phyloP scores from a whole-genome alignment of 1,139 yeast species.

The Ashbya aceris region DNA sequence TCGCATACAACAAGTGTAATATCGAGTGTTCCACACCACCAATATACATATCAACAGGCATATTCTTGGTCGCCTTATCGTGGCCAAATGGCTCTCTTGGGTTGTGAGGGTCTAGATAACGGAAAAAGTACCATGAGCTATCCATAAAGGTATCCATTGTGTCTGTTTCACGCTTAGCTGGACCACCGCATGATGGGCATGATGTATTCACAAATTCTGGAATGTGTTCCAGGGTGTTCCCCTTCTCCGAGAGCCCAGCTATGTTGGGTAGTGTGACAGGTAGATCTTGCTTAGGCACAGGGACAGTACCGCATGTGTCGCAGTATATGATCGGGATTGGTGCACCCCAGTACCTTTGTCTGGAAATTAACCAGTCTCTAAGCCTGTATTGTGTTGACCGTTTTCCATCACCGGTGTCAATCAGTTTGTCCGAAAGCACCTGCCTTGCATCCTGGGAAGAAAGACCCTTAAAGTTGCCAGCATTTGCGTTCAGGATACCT shows the following conservation, averaged over 20 bases:
- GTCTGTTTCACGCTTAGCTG: slow-evolving; percentile 85
- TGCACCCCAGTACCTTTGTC: slow-evolving; percentile 98
- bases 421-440: slow-evolving; percentile 38
- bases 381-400: slow-evolving; percentile 49
- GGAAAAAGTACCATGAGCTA: slow-evolving; percentile 90
- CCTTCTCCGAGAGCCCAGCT: slow-evolving; percentile 42
- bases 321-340: slow-evolving; percentile 95
- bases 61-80: slow-evolving; percentile 41
- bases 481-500: slow-evolving; percentile 45
- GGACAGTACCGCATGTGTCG: slow-evolving; percentile 71
- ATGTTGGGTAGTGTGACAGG: slow-evolving; percentile 73
- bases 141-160: slow-evolving; percentile 99
- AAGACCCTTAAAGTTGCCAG: slow-evolving; percentile 47
- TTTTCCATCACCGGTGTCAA: slow-evolving; percentile 36
- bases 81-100: slow-evolving; percentile 40
- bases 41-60: slow-evolving; percentile 85
- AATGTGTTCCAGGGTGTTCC: slow-evolving; percentile 63
- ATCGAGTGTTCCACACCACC: slow-evolving; percentile 98
- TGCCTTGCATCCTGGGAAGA: slow-evolving; percentile 43
- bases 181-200: slow-evolving; percentile 74
- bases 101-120: slow-evolving; percentile 73
- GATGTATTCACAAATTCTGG: slow-evolving; percentile 61
- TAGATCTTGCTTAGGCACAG: slow-evolving; percentile 77
- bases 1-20: slow-evolving; percentile 72
- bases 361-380: slow-evolving; percentile 87